These are phyloP conservation scores for Hirsutella rhossiliensis DNA, from an alignment of 2,329 filamentous ascomycete species.

Conservation along the genomic window DNA sequence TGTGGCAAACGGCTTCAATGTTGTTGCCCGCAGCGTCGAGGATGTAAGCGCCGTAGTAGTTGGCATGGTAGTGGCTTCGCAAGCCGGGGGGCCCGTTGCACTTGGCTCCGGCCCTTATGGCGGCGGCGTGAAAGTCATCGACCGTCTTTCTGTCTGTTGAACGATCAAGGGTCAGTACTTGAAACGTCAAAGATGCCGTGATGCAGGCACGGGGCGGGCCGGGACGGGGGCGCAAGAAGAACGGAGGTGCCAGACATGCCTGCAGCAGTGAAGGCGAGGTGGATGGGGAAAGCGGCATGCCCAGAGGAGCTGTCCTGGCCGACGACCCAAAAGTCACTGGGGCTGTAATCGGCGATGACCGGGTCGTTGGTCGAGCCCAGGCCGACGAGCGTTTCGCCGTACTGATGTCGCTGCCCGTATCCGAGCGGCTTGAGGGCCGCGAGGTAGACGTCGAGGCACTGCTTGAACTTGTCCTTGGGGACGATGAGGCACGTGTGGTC, in stretches of 20 bases:
- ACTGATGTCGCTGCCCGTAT: constrained; percentile 17
- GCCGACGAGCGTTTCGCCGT: constrained; percentile 17
- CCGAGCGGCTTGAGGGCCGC: constrained; percentile 22
- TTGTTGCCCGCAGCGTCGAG: constrained; percentile 39
- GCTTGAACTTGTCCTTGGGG: constrained; percentile 14
- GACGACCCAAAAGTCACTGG: constrained; percentile 20
- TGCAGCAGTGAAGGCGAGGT: constrained; percentile 19
- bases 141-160: constrained; percentile 24
- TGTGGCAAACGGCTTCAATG: constrained; percentile 28
- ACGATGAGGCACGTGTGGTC: constrained; percentile 21
- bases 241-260: constrained; percentile 8
- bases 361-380: constrained; percentile 12
- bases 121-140: constrained; percentile 29
- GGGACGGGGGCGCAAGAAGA: no score
- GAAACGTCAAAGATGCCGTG: no score
- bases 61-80: constrained; percentile 27
- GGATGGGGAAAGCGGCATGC: constrained; percentile 5
- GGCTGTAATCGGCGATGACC: constrained; percentile 7
- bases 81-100: constrained; percentile 36
- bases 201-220: no score
- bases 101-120: constrained; percentile 29
- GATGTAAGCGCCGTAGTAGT: constrained; percentile 39
- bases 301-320: constrained; percentile 3
- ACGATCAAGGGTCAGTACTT: neutral
- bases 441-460: constrained; percentile 20